phyloP scores from a whole-genome alignment of 129 eudicot species.

The Centrapalus pauciflorus region DNA sequence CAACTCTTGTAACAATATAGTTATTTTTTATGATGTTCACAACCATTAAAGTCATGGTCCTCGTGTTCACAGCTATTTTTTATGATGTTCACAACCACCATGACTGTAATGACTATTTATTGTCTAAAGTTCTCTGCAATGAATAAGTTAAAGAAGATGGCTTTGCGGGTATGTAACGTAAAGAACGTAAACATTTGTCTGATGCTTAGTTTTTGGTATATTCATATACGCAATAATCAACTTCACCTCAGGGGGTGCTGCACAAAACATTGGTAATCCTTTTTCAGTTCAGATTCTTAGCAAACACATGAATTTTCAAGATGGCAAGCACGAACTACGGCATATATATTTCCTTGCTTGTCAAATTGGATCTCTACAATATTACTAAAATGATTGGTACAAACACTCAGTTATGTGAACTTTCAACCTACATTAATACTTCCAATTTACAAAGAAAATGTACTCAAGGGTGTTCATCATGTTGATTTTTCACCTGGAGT shows the following conservation, averaged over 20 bases:
- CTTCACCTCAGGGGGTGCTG: constrained; percentile 94
- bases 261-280: constrained; percentile 97
- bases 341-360: constrained; percentile 85
- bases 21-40: too few species aligned
- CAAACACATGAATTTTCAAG: constrained; percentile 97
- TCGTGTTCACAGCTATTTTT: too few species aligned
- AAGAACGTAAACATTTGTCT: too few species aligned
- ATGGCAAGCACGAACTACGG: constrained; percentile 89
- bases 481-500: constrained; percentile 66
- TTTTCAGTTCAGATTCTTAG: constrained; percentile 90
- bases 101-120: too few species aligned
- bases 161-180: too few species aligned
- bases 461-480: constrained; percentile 5
- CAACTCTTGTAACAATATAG: too few species aligned
- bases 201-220: too few species aligned
- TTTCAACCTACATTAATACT: constrained; percentile 5
- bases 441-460: background rate
- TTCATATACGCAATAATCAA: background rate
- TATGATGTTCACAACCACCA: too few species aligned
- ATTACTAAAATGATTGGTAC: constrained; percentile 96
- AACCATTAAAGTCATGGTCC: too few species aligned
- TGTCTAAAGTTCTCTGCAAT: too few species aligned
- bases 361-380: constrained; percentile 96
- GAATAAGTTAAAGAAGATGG: too few species aligned
- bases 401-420: constrained; percentile 46